Evolutionary conservation across 495 filamentous ascomycete genomes (phyloP).

Genomic region (Penicillium canescens): DNA sequence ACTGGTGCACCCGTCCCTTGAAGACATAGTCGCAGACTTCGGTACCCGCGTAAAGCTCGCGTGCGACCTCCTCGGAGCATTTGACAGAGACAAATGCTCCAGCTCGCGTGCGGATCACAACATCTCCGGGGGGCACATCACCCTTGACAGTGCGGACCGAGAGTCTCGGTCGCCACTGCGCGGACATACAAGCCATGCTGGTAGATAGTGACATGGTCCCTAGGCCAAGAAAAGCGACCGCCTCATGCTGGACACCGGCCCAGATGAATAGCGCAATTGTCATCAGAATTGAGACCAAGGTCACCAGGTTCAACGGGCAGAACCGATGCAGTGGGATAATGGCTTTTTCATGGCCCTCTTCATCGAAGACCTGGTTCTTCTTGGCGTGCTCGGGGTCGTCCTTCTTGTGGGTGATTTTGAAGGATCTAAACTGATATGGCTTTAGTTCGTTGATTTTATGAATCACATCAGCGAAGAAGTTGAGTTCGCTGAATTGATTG

Average conservation of each 20-base stretch:
- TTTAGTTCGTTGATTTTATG: constrained; percentile 52
- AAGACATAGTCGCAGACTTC: constrained; percentile 56
- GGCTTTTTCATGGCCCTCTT: constrained; percentile 4
- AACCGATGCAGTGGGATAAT: constrained; percentile 45
- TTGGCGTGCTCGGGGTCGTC: neutral
- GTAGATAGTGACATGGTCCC: constrained; percentile 23
- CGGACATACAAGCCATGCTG: constrained; percentile 14
- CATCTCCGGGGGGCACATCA: constrained; percentile 56
- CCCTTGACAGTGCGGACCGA: constrained; percentile 46
- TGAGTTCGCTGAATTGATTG: constrained; percentile 51
- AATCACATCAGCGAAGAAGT: constrained; percentile 63
- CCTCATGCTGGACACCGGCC: constrained; percentile 52
- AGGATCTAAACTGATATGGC: constrained; percentile 13
- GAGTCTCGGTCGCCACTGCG: constrained; percentile 52
- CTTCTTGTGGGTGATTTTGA: constrained; percentile 7
- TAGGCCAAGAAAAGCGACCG: constrained; percentile 31
- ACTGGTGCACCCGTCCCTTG: constrained; percentile 38
- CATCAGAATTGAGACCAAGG: constrained; percentile 48
- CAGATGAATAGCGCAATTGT: constrained; percentile 42
- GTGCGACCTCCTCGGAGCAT: constrained; percentile 63
- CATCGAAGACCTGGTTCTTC: neutral
- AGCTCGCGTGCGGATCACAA: constrained; percentile 60
- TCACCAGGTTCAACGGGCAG: constrained; percentile 54
- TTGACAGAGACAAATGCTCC: constrained; percentile 62
- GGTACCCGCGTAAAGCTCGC: constrained; percentile 63